phyloP scores from a whole-genome alignment of 2,329 filamentous ascomycete species.

The Cryphonectria carpinicola region DNA sequence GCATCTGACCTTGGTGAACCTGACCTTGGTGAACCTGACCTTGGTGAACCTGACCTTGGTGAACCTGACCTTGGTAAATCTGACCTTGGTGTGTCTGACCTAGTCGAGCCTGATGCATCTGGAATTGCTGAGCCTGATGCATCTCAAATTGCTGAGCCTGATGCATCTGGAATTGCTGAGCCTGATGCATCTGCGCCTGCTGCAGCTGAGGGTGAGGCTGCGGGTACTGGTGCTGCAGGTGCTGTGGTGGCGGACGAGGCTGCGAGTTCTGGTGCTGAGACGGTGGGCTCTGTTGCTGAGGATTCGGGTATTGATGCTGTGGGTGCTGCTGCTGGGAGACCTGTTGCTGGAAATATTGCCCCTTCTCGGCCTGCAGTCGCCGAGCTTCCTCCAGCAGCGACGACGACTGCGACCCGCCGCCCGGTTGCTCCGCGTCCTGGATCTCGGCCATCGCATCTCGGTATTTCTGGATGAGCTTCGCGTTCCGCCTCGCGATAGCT shows the following conservation, averaged over 20 bases:
- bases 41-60: not conserved
- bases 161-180: not conserved
- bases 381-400: not conserved
- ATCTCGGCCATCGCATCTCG: slow-evolving; percentile 9
- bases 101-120: not conserved
- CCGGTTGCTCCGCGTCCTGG: not conserved
- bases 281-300: too few relatives aligned
- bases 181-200: too few relatives aligned
- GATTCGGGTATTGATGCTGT: too few relatives aligned
- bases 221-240: too few relatives aligned
- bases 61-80: not conserved
- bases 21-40: too few relatives aligned
- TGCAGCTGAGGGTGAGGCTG: too few relatives aligned
- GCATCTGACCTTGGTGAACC: too few relatives aligned
- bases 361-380: not conserved
- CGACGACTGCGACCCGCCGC: not conserved
- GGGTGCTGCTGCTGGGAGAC: too few relatives aligned
- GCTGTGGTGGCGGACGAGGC: too few relatives aligned
- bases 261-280: too few relatives aligned
- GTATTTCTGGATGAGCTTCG: slow-evolving; percentile 27
- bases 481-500: slow-evolving; percentile 31
- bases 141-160: not conserved
- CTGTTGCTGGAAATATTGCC: not conserved
- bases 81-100: not conserved
- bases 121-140: not conserved